A percentile compares a stretch with the other conserved stretches of the same genome.
Evolutionary conservation across 768 basidiomycete species (phyloP).

Genomic region (Russula sp.): DNA sequence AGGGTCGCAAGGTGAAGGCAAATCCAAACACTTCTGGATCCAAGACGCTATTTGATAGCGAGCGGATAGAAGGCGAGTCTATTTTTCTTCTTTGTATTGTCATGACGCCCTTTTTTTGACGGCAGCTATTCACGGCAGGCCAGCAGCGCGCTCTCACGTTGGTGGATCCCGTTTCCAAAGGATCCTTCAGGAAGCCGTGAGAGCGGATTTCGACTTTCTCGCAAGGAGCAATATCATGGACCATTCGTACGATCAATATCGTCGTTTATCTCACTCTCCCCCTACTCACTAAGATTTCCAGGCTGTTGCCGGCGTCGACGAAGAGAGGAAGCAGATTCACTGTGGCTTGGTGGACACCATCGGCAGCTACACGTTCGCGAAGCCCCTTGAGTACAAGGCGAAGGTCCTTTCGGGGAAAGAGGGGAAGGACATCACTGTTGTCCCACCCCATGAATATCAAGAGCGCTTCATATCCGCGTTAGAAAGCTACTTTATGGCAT

Average conservation of each 20-base stretch:
- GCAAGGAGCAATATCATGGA: slow-evolving; percentile 80
- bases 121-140: no score
- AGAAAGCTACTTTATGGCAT: no score
- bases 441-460: no score
- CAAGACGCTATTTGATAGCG: no score
- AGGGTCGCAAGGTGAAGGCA: no score
- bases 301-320: slow-evolving; percentile 66
- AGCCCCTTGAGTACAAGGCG: slow-evolving; percentile 80
- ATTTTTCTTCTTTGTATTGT: slow-evolving; percentile 27
- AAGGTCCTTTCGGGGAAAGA: slow-evolving; percentile 55
- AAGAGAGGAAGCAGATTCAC: slow-evolving; percentile 56
- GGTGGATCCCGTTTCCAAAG: no score
- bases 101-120: not conserved
- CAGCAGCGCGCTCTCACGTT: no score
- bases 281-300: slow-evolving; percentile 26
- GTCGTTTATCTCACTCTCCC: not conserved
- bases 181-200: no score
- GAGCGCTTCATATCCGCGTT: no score
- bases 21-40: no score
- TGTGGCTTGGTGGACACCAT: slow-evolving; percentile 85
- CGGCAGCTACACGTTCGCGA: slow-evolving; percentile 80
- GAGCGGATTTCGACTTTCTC: slow-evolving; percentile 62
- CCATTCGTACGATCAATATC: slow-evolving; percentile 64
- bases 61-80: no score
- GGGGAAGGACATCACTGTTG: slow-evolving; percentile 38